Evolutionary conservation across 352 stramenopile genomes (phyloP), one percentile per base, ranked within the genome.

Genomic region (Pythium periplocum): DNA sequence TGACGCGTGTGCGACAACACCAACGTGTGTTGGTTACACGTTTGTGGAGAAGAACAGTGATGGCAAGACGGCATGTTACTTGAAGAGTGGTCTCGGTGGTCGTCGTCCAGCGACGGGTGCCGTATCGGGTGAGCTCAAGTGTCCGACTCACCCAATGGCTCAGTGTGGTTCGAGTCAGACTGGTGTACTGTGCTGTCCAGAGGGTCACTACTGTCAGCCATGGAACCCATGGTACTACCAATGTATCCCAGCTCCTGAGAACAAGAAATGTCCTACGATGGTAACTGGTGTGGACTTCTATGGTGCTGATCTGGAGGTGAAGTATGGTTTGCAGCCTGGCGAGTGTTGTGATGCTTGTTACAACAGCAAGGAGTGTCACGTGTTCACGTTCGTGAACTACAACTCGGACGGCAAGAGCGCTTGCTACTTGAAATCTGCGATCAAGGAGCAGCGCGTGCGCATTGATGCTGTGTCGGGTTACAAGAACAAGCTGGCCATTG

Each of bases 201-300:
- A 43, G 7, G 62, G 60, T 42, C 54, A 62, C 3, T 83, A 70
- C 68, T 86, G 75, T 56, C 75, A 86, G 45, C 75, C 75, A 5
- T 86, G 75, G 75, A 84, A 82, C 48, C 47, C 62, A 4, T 63
- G 53, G 1, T 86, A 76, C 62, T 86, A 83, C 53, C 75, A 86
- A 55, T 84, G 75, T 38, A 55, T 84, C 37, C 45, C 61, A 4
- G 49, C 59, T 3, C 71, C 75, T 1, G 33, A 61, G 6, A 61
- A 45, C n/a, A 40, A 42, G 11, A 72, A 76, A 55, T 86, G 73
- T 48, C 67, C 71, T 2, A 64, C 45, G n/a, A 46, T 81, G 4
- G 39, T 69, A 9, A 53, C 56, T 0, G 73, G 65, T 7, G 49
- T 81, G 17, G 75, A 86, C 45, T 79, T 76, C 31, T 79, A 74